Evolutionary conservation across 2,329 filamentous ascomycete species (phyloP).

Genomic region (Sporothrix brasiliensis): DNA sequence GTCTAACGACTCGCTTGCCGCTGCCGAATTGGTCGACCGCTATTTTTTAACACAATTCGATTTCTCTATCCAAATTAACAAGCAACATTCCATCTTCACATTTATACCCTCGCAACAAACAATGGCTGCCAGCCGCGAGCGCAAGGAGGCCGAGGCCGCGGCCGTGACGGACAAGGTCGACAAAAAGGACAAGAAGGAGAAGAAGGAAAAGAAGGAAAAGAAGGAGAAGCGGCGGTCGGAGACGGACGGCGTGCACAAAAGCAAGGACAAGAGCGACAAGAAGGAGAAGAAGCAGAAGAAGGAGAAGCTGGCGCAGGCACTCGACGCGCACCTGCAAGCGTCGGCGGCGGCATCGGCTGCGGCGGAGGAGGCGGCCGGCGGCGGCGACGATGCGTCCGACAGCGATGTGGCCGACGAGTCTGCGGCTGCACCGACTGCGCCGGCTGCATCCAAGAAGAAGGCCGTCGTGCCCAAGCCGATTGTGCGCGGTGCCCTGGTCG

Average conservation of each 20-base stretch:
- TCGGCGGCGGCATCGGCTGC: slow-evolving; percentile 53
- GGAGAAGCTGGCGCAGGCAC: slow-evolving; percentile 67
- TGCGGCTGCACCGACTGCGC: slow-evolving; percentile 36
- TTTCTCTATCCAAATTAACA: neutral
- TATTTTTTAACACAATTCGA: too few relatives aligned
- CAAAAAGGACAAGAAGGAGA: slow-evolving; percentile 33
- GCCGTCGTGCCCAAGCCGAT: slow-evolving; percentile 37
- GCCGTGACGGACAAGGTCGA: slow-evolving; percentile 32
- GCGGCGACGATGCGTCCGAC: slow-evolving; percentile 41
- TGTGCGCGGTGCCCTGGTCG: slow-evolving; percentile 62
- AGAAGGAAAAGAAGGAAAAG: slow-evolving; percentile 49
- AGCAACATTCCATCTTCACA: too few relatives aligned
- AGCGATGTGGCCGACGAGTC: slow-evolving; percentile 53
- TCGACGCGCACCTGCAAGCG: slow-evolving; percentile 67
- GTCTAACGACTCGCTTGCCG: neutral
- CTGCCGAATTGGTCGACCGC: neutral
- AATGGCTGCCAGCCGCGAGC: slow-evolving; percentile 35
- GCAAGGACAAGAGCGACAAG: slow-evolving; percentile 61
- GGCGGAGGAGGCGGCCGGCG: slow-evolving; percentile 38
- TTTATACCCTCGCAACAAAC: neutral
- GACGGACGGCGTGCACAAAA: slow-evolving; percentile 56
- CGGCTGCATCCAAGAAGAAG: slow-evolving; percentile 42
- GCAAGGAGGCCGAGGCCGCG: slow-evolving; percentile 36
- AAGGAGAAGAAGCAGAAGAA: slow-evolving; percentile 73
- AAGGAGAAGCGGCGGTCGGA: slow-evolving; percentile 59